These are phyloP conservation scores for Actinomucor elegans DNA, from an alignment of 371 early-diverging fungal genomes.

Conservation along the genomic window DNA sequence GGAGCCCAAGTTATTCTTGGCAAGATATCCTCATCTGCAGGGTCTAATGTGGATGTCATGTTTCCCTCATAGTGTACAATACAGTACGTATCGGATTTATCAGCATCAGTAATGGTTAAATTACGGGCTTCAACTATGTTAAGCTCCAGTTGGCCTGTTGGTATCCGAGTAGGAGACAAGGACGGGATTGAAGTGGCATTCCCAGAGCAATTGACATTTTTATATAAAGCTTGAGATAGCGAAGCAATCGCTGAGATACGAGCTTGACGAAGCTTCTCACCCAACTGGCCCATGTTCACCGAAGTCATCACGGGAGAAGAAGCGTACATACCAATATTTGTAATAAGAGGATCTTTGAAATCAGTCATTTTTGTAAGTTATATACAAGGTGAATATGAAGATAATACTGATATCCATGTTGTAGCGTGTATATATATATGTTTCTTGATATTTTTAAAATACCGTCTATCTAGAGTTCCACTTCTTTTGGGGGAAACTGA, in stretches of 20 bases:
- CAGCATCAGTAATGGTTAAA: slow-evolving; percentile 39
- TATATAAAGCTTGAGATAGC: slow-evolving; percentile 11
- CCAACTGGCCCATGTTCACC: slow-evolving; percentile 10
- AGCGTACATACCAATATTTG: slow-evolving; percentile 10
- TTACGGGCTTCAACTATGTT: slow-evolving; percentile 51
- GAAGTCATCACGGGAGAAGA: slow-evolving; percentile 3
- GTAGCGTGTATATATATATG: too few species aligned
- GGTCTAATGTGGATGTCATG: slow-evolving; percentile 39
- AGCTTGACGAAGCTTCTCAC: slow-evolving; percentile 14
- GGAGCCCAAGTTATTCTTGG: neutral
- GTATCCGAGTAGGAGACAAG: neutral
- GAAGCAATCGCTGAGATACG: slow-evolving; percentile 13
- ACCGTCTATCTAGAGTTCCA: too few species aligned
- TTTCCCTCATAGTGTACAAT: slow-evolving; percentile 51
- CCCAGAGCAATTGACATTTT: too few species aligned
- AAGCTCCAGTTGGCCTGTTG: slow-evolving; percentile 26
- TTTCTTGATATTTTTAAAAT: too few species aligned
- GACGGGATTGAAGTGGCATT: too few species aligned
- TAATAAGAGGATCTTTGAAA: slow-evolving; percentile 16
- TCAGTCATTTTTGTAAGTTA: slow-evolving; percentile 15
- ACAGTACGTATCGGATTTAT: slow-evolving; percentile 47
- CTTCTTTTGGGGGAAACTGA: too few species aligned
- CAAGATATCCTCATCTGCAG: slow-evolving; percentile 13
- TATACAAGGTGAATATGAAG: too few species aligned
- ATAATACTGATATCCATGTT: too few species aligned